These are phyloP conservation scores for Pinguiococcus pyrenoidosus DNA, from an alignment of 108 stramenopile genomes.

Conservation along the genomic window DNA sequence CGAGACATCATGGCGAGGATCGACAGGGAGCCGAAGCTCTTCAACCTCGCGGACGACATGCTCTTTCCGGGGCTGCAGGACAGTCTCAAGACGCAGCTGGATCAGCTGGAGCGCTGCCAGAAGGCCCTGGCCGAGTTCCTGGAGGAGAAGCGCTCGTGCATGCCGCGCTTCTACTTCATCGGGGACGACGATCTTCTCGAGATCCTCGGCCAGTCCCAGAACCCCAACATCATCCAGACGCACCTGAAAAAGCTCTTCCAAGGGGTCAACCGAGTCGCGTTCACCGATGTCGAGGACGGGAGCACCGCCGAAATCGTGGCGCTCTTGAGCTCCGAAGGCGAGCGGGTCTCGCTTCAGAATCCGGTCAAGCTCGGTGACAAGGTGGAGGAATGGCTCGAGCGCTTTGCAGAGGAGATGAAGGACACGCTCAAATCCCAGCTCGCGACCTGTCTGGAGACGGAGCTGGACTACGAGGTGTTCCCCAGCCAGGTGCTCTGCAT, in stretches of 20 bases:
- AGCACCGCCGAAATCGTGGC: conserved; percentile 18
- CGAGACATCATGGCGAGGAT: conserved; percentile 45
- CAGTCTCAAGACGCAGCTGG: conserved; percentile 26
- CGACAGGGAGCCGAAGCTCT: conserved; percentile 36
- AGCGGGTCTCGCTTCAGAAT: conserved; percentile 30
- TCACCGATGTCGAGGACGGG: conserved; percentile 21
- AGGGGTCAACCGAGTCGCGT: conserved; percentile 38
- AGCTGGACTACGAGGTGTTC: conserved; percentile 16
- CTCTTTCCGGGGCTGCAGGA: conserved; percentile 29
- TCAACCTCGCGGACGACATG: conserved; percentile 38
- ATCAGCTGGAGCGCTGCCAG: conserved; percentile 53
- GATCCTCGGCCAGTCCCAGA: conserved; percentile 47
- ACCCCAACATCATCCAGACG: conserved; percentile 43
- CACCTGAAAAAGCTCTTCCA: conserved; percentile 59
- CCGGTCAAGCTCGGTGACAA: conserved; percentile 31
- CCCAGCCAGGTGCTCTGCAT: conserved; percentile 37
- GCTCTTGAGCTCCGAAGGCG: conserved; percentile 27
- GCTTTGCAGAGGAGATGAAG: conserved; percentile 37
- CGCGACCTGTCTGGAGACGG: conserved; percentile 19
- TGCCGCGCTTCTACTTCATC: conserved; percentile 58
- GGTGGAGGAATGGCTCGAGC: conserved; percentile 49
- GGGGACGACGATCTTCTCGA: conserved; percentile 55
- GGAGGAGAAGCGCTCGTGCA: conserved; percentile 39
- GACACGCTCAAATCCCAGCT: conserved; percentile 30
- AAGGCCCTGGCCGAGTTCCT: conserved; percentile 48